A percentile compares a stretch with the other conserved stretches of the same genome.
These are phyloP conservation scores for Colletotrichum liaoningense DNA, from an alignment of 2,329 filamentous ascomycete species.

Conservation along the genomic window DNA sequence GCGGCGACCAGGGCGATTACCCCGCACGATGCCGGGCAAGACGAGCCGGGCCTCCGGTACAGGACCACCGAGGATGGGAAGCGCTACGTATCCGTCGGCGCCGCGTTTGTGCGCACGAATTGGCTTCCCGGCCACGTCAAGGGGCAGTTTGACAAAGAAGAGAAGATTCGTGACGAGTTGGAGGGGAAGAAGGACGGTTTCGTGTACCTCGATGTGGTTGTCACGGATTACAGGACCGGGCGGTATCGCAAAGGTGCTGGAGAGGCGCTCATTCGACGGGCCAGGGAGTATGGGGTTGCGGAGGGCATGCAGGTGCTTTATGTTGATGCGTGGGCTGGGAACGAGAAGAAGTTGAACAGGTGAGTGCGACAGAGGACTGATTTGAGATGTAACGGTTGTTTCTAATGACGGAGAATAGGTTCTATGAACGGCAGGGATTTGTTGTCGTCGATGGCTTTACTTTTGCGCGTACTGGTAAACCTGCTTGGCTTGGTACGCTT, in stretches of 20 bases:
- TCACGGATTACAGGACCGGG: constrained; percentile 35
- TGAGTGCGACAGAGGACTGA: background rate
- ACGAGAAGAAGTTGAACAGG: constrained; percentile 37
- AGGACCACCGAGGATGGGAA: constrained; percentile 1
- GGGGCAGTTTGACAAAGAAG: background rate
- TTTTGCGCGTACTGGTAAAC: background rate
- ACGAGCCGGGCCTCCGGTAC: background rate
- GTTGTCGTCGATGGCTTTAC: background rate
- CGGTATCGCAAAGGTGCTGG: constrained; percentile 25
- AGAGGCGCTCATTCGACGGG: constrained; percentile 28
- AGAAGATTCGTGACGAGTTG: constrained; percentile 4
- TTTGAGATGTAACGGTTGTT: fast-evolving
- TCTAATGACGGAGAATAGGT: background rate
- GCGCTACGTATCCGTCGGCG: constrained; percentile 18
- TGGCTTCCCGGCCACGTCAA: constrained; percentile 34
- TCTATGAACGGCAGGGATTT: constrained; percentile 4
- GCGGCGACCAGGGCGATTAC: background rate
- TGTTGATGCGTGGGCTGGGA: constrained; percentile 44
- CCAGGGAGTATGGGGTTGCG: constrained; percentile 15
- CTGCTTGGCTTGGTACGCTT: background rate
- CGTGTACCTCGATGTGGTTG: constrained; percentile 36
- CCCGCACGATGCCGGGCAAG: background rate
- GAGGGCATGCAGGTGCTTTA: constrained; percentile 38
- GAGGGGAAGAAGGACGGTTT: constrained; percentile 16
- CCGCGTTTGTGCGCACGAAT: constrained; percentile 11